These are phyloP conservation scores for Alternaria infectoria DNA, from an alignment of 2,329 filamentous ascomycete genomes.

Conservation along the genomic window DNA sequence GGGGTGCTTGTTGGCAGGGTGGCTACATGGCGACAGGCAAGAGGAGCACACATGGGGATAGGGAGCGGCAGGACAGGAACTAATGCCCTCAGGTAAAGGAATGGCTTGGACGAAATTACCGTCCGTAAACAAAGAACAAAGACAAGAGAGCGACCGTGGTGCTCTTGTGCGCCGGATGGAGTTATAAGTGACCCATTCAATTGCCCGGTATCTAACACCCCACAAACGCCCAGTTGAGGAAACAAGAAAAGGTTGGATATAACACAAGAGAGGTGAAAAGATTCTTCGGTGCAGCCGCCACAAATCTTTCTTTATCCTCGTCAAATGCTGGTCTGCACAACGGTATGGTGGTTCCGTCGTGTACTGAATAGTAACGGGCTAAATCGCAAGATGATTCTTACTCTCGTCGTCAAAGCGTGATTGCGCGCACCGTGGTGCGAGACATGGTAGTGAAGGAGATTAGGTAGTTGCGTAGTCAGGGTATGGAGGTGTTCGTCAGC, in stretches of 20 bases:
- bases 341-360: constrained; percentile 14
- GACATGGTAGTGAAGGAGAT: constrained; percentile 25
- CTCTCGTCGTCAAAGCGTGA: constrained; percentile 42
- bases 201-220: constrained; percentile 26
- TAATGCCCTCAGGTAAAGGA: constrained; percentile 18
- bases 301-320: constrained; percentile 9
- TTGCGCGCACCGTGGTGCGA: constrained; percentile 33
- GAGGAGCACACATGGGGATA: constrained; percentile 2
- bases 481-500: constrained; percentile 17
- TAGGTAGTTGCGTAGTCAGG: constrained; percentile 18
- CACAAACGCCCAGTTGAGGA: constrained; percentile 9
- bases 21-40: constrained; percentile 3
- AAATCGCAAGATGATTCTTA: constrained; percentile 35
- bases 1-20: constrained; percentile 1
- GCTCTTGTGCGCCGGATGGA: constrained; percentile 16
- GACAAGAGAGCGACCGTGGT: constrained; percentile 17
- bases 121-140: constrained; percentile 17
- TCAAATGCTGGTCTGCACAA: constrained; percentile 11
- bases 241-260: constrained; percentile 12
- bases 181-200: constrained; percentile 21
- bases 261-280: constrained; percentile 7
- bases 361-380: constrained; percentile 25
- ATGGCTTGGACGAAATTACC: constrained; percentile 26
- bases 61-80: constrained; percentile 16
- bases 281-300: not conserved